These are phyloP conservation scores for Asterochloris sp. DNA, from an alignment of 139 green algal species.

Conservation along the genomic window DNA sequence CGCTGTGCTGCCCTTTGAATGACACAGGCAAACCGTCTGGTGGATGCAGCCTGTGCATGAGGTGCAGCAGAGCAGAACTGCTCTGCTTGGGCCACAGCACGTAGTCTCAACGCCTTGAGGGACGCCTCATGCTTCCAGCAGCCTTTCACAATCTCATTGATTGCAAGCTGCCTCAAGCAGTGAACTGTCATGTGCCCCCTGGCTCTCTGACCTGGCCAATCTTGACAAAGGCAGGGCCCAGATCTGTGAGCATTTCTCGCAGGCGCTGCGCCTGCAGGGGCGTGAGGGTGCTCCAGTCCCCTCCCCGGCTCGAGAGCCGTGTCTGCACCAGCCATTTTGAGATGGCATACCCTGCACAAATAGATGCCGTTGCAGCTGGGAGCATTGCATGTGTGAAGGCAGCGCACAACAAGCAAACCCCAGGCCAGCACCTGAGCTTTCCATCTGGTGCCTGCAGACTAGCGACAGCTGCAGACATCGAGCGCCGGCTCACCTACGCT, in stretches of 20 bases:
- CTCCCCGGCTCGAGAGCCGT: not conserved
- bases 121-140: too few relatives aligned
- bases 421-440: not conserved
- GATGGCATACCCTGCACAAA: conserved; percentile 3
- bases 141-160: too few relatives aligned
- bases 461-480: not conserved
- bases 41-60: too few relatives aligned
- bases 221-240: conserved; percentile 87
- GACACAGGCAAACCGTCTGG: too few relatives aligned
- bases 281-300: not conserved
- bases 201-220: conserved; percentile 61
- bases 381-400: not conserved
- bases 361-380: too few relatives aligned
- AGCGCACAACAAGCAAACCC: not conserved
- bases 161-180: too few relatives aligned
- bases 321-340: conserved; percentile 3
- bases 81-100: too few relatives aligned
- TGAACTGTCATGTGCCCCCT: too few relatives aligned
- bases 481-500: conserved; percentile 13
- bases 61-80: too few relatives aligned
- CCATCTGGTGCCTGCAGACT: not conserved
- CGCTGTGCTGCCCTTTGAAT: too few relatives aligned
- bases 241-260: conserved; percentile 52
- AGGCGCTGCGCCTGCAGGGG: conserved; percentile 36
- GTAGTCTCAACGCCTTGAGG: too few relatives aligned